Conservation (phyloP, 2,329 filamentous ascomycete genomes). For the Domatiomyces catenatus region DNA sequence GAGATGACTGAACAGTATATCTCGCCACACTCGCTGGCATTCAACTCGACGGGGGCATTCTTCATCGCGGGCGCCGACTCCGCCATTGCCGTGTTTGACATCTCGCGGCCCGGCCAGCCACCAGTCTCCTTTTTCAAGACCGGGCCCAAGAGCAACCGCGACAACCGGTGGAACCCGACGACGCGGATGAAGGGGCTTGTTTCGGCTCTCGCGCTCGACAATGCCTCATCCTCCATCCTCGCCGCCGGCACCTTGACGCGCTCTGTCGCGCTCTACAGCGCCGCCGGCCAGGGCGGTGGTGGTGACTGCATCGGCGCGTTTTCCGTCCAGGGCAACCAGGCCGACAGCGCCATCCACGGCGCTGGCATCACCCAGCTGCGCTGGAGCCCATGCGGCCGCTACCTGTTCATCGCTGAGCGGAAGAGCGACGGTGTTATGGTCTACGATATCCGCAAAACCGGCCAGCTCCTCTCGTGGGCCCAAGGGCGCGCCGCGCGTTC, state of each 20-base stretch:
- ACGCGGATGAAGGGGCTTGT: constrained; percentile 41
- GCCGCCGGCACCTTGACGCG: constrained; percentile 44
- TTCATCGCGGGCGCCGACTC: constrained; percentile 45
- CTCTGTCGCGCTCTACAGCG: constrained; percentile 41
- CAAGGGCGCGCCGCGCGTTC: constrained; percentile 31
- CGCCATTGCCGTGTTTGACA: constrained; percentile 41
- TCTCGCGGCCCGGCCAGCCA: constrained; percentile 31
- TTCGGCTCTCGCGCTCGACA: constrained; percentile 34
- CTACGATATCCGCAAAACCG: constrained; percentile 44
- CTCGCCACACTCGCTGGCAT: constrained; percentile 40
- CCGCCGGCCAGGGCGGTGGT: constrained; percentile 32
- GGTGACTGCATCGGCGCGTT: constrained; percentile 36
- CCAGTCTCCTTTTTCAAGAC: constrained; percentile 33
- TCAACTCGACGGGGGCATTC: constrained; percentile 31
- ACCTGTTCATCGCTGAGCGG: constrained; percentile 44
- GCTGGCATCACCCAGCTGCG: constrained; percentile 39
- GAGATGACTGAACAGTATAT: constrained; percentile 42
- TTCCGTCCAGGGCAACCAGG: constrained; percentile 27
- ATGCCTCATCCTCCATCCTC: constrained; percentile 30
- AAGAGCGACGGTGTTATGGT: constrained; percentile 40
- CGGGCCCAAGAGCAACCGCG: constrained; percentile 24
- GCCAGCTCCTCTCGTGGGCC: constrained; percentile 36
- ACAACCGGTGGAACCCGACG: constrained; percentile 6
- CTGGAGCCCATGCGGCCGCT: constrained; percentile 44
- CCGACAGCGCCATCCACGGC: constrained; percentile 29